Conservation (phyloP, 2,329 filamentous ascomycete species). For the Colletotrichum zoysiae region DNA sequence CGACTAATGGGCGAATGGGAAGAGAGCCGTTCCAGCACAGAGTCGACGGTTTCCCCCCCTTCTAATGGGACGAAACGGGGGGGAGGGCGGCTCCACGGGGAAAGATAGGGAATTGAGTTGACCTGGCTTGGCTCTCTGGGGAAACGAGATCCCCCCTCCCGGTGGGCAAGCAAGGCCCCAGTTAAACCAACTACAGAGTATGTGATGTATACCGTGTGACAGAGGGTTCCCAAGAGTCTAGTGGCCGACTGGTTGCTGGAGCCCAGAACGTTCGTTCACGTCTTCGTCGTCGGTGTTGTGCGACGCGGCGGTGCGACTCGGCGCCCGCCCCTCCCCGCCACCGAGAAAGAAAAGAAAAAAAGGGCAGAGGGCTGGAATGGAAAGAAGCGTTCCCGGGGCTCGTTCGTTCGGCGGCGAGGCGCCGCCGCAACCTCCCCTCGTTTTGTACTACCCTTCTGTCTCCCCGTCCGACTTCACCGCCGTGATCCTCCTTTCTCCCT, state of each 20-base stretch:
- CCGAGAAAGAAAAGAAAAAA: not conserved
- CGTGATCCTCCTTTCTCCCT: not conserved
- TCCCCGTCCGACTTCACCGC: not conserved
- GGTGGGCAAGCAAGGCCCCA: not conserved
- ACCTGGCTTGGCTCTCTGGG: conserved; percentile 26
- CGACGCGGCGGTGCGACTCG: not conserved
- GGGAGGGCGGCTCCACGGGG: conserved; percentile 19
- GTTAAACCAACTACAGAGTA: not conserved
- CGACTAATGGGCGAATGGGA: conserved; percentile 23
- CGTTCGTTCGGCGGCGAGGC: not conserved
- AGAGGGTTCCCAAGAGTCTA: not conserved
- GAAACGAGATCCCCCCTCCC: conserved; percentile 16
- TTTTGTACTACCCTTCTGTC: too few relatives aligned
- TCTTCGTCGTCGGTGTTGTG: not conserved
- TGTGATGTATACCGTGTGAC: not conserved
- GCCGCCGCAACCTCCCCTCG: not conserved
- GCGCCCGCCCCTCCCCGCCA: not conserved
- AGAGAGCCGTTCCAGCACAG: conserved; percentile 9
- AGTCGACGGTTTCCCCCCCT: conserved; percentile 3
- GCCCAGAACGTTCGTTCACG: not conserved
- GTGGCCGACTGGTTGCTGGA: not conserved
- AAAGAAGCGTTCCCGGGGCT: not conserved
- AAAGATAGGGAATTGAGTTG: conserved; percentile 23
- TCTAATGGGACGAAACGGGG: not conserved
- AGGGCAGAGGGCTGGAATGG: not conserved